Percentiles rank a stretch among this genome's conserved stretches.
These are phyloP conservation scores for Penicillium italicum DNA, from an alignment of 2,329 filamentous ascomycete genomes.

Conservation along the genomic window DNA sequence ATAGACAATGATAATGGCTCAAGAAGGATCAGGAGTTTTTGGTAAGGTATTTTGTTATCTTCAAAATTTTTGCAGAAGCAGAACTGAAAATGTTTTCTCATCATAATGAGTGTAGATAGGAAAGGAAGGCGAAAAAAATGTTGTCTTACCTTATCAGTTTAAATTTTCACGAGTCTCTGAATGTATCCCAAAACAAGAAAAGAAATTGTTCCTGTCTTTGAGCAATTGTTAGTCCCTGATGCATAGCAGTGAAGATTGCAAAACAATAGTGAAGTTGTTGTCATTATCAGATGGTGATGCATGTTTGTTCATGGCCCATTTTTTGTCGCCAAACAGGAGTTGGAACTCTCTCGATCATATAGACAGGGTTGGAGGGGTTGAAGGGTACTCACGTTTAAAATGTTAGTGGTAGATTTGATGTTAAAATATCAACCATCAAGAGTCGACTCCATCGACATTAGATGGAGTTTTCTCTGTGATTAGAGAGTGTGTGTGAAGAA, in stretches of 20 bases:
- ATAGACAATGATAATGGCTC: slow-evolving; percentile 13
- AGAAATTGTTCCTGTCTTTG: slow-evolving; percentile 10
- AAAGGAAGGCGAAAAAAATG: slow-evolving; percentile 1
- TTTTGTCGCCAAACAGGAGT: slow-evolving; percentile 51
- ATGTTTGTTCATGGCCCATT: slow-evolving; percentile 59
- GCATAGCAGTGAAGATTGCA: neutral
- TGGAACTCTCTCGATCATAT: slow-evolving; percentile 52
- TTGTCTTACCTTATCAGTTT: slow-evolving; percentile 15
- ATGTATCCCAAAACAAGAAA: slow-evolving; percentile 1
- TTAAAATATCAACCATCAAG: neutral
- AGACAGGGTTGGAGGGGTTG: slow-evolving; percentile 18
- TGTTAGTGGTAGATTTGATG: slow-evolving; percentile 12
- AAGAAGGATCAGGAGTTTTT: slow-evolving; percentile 48
- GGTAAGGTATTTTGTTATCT: slow-evolving; percentile 58
- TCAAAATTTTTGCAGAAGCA: slow-evolving; percentile 60
- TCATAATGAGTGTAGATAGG: slow-evolving; percentile 34
- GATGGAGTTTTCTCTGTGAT: slow-evolving; percentile 12
- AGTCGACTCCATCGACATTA: slow-evolving; percentile 19
- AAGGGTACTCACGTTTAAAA: slow-evolving; percentile 26
- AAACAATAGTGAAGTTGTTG: slow-evolving; percentile 7
- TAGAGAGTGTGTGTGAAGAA: slow-evolving; percentile 21
- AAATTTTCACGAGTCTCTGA: neutral
- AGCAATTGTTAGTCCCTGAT: slow-evolving; percentile 17
- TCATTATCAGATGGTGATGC: slow-evolving; percentile 57
- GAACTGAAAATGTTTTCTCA: slow-evolving; percentile 57